A percentile compares a stretch with the other conserved stretches of the same genome.
Conservation (phyloP, 192 early-diverging fungal genomes). For the Coemansia sp. region DNA sequence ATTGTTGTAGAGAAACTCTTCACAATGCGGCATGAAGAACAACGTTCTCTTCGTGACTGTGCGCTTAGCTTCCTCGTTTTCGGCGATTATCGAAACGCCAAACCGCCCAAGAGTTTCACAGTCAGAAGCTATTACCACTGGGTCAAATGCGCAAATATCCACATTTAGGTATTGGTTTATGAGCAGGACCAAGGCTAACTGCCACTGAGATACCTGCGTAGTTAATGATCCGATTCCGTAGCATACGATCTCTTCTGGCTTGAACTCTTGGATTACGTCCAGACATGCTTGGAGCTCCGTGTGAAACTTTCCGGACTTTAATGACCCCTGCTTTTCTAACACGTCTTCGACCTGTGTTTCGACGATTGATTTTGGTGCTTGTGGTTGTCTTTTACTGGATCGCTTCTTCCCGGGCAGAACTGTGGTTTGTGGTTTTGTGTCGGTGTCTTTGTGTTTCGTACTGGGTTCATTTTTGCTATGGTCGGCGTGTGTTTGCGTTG, state of each 20-base stretch:
- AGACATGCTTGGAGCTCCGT: neutral
- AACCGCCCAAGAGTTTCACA: slow-evolving; percentile 7
- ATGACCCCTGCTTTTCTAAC: slow-evolving; percentile 12
- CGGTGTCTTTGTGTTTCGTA: neutral
- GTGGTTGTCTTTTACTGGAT: neutral
- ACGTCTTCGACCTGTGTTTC: slow-evolving; percentile 13
- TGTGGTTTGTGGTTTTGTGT: neutral
- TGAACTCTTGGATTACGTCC: slow-evolving; percentile 18
- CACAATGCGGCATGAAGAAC: slow-evolving; percentile 58
- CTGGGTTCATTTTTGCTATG: neutral
- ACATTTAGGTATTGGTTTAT: slow-evolving; percentile 17
- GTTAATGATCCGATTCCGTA: slow-evolving; percentile 46
- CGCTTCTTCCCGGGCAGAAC: neutral
- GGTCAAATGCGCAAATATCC: slow-evolving; percentile 35
- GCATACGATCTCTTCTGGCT: slow-evolving; percentile 43
- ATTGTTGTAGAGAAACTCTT: slow-evolving; percentile 53
- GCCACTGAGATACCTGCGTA: slow-evolving; percentile 43
- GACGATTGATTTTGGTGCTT: neutral
- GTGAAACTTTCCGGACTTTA: slow-evolving; percentile 19
- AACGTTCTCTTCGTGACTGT: slow-evolving; percentile 22
- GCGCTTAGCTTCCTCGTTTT: slow-evolving; percentile 38
- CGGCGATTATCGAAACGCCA: slow-evolving; percentile 20
- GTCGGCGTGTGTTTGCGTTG: neutral
- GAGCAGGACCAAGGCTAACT: slow-evolving; percentile 31
- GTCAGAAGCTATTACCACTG: slow-evolving; percentile 15